Percentiles rank a stretch among this genome's conserved stretches.
Evolutionary conservation across 139 green algal species (phyloP).

Genomic region (Penium margaritaceum): DNA sequence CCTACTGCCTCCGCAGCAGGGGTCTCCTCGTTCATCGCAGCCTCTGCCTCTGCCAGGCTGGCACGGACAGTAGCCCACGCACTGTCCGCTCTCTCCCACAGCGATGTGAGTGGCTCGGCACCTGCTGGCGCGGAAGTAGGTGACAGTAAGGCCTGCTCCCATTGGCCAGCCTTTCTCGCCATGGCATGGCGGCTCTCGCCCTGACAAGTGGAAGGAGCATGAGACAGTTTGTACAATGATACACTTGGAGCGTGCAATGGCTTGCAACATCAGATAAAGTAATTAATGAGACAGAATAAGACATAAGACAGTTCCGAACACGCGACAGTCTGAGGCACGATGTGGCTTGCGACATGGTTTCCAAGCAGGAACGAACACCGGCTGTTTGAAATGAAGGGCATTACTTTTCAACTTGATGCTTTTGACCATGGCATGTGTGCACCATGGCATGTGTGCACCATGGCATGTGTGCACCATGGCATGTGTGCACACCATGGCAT

Average conservation of each 20-base stretch:
- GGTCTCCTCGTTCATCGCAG: background rate
- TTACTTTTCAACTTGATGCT: no score
- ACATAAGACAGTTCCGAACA: no score
- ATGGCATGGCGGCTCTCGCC: background rate
- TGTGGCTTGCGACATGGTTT: no score
- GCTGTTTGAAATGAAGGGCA: no score
- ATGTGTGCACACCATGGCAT: no score
- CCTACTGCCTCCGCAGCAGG: background rate
- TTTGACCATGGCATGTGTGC: no score
- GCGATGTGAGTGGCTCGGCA: conserved; percentile 7
- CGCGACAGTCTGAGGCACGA: no score
- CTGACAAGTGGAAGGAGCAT: background rate
- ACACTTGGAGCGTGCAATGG: background rate
- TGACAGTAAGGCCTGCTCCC: background rate
- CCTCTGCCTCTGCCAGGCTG: conserved; percentile 3
- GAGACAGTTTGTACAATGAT: background rate
- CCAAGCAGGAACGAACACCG: no score
- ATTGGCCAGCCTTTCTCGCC: no score
- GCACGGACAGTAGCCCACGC: conserved; percentile 16
- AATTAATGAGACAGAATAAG: background rate
- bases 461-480: no score
- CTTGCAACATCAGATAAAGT: background rate
- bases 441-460: no score
- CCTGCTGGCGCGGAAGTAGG: background rate
- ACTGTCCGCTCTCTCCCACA: conserved; percentile 19